These are phyloP conservation scores for Fusarium musae DNA, from an alignment of 2,329 filamentous ascomycete genomes.

Conservation along the genomic window DNA sequence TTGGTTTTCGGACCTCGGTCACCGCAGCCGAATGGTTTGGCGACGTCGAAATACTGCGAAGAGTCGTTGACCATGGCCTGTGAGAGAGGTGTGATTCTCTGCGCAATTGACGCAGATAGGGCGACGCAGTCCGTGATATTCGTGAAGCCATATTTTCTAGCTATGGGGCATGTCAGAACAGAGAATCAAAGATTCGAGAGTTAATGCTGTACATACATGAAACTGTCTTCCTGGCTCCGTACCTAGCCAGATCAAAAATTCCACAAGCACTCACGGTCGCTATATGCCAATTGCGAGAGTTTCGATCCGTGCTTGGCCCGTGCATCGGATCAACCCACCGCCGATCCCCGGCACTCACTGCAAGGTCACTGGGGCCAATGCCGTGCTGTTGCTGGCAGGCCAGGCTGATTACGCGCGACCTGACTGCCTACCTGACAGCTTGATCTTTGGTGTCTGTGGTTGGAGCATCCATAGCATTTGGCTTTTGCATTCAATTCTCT, in stretches of 20 bases:
- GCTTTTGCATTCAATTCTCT: slow-evolving; percentile 23
- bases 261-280: slow-evolving; percentile 13
- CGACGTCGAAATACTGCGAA: slow-evolving; percentile 45
- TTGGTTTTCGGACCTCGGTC: slow-evolving; percentile 50
- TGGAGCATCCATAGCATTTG: slow-evolving; percentile 29
- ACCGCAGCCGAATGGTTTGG: slow-evolving; percentile 41
- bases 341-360: slow-evolving; percentile 28
- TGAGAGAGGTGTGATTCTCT: slow-evolving; percentile 25
- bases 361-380: slow-evolving; percentile 27
- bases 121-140: slow-evolving; percentile 33
- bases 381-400: slow-evolving; percentile 28
- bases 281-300: slow-evolving; percentile 16
- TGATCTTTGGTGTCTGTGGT: slow-evolving; percentile 30
- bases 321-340: slow-evolving; percentile 42
- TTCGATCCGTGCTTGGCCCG: slow-evolving; percentile 14
- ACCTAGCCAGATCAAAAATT: slow-evolving; percentile 35
- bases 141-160: slow-evolving; percentile 37
- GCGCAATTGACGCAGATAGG: slow-evolving; percentile 44
- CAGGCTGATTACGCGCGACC: slow-evolving; percentile 48
- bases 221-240: slow-evolving; percentile 13
- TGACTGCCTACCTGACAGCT: slow-evolving; percentile 45
- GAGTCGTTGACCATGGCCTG: slow-evolving; percentile 34
- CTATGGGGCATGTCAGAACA: neutral
- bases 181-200: neutral
- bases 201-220: slow-evolving; percentile 19